Base-by-base conservation (phyloP, 495 filamentous ascomycete genomes). In the Aspergillus olivimuriae region DNA sequence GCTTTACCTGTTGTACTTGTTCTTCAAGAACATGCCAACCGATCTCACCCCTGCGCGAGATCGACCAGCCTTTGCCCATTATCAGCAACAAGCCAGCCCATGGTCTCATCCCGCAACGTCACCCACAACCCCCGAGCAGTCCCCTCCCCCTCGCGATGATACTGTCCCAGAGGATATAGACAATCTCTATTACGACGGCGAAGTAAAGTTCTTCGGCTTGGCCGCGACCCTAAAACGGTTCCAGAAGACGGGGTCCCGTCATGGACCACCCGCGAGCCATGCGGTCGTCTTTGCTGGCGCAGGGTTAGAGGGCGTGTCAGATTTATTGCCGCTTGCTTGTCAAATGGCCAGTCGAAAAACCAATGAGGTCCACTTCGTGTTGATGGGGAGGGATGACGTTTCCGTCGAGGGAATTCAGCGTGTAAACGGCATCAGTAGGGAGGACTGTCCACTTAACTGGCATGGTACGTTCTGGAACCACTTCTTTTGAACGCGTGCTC, bases 11-110 rank as follows among this genome's bases (percentile, higher is more conserved):
- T 7, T 80, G 7, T 77, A 73, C 44, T 44, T 72, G 22, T 78
- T 80, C 49, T 65, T 77, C 57, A 76, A 76, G 48, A 66, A 77
- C 51, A 74, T 80, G 55, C 74, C 70, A 15, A 67, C 64, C 6
- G 70, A 69, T 33, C 46, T 72, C 9, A 39, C 46, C 14, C 66
- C 62, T 35, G 61, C 53, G 9, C 37, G 32, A 11, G 53, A 61
- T 40, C 58, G 65, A 43, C 60, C 56, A 35, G 52, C 57, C 41
- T 57, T 59, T 17, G 41, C 19, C 16, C 41, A 58, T 23, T 45
- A 61, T 14, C 58, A 56, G 55, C 53, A 60, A 36, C 47, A 46
- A 42, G 46, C 41, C 11, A 37, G 39, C 17, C 23, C 33, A 26
- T 34, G 32, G n/a, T 17, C 21, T 44, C 12, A 23, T 21, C 15